phyloP scores from a whole-genome alignment of 1,284 basidiomycete genomes.

The Ustilago tritici region DNA sequence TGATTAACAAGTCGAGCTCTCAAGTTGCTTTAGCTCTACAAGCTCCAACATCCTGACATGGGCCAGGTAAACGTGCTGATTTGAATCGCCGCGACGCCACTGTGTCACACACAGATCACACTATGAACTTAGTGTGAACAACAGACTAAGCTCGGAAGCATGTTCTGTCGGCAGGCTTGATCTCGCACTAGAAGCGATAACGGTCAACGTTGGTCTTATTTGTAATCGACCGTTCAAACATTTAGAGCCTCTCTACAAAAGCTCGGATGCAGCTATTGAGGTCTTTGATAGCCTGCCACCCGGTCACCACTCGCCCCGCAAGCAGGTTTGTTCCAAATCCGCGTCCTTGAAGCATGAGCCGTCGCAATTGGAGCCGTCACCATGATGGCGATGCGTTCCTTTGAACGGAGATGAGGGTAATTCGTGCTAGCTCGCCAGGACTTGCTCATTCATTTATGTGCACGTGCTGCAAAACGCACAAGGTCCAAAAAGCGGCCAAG shows the following conservation, averaged over 20 bases:
- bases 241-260: background rate
- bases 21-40: background rate
- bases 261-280: background rate
- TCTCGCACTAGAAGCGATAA: background rate
- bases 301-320: background rate
- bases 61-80: background rate
- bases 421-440: background rate
- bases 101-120: background rate
- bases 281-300: background rate
- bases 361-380: background rate
- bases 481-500: background rate
- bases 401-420: background rate
- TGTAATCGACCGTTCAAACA: background rate
- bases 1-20: background rate
- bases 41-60: background rate
- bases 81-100: slow-evolving; percentile 7
- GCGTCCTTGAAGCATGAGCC: background rate
- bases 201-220: background rate
- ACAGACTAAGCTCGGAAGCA: background rate
- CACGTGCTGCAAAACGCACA: slow-evolving; percentile 2
- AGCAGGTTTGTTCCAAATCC: no score
- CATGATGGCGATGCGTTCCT: background rate
- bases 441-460: background rate
- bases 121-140: background rate
- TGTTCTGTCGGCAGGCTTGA: background rate